A percentile compares a stretch with the other conserved stretches of the same genome.
These are phyloP conservation scores for Eimeria sp. DNA, from an alignment of 169 alveolate species.

Conservation along the genomic window DNA sequence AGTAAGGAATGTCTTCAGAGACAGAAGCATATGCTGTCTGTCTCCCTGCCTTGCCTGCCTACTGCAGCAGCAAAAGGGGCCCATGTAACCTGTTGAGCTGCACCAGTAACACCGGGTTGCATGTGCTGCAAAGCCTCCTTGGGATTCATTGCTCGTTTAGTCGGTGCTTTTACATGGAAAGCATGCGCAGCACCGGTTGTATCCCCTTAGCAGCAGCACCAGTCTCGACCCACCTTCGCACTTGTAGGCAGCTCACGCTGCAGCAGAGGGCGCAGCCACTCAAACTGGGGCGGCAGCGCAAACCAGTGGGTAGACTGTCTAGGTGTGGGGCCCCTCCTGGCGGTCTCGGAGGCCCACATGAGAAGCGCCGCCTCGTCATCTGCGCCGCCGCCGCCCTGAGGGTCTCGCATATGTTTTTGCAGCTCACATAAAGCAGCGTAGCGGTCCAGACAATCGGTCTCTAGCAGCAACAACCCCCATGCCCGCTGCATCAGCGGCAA, in stretches of 20 bases:
- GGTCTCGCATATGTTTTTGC: slow-evolving; percentile 1
- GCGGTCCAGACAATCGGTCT: slow-evolving; percentile 39
- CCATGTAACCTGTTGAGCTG: too few species aligned
- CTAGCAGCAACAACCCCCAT: slow-evolving; percentile 42
- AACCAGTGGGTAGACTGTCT: not conserved
- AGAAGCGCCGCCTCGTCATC: slow-evolving; percentile 5
- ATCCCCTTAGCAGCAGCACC: slow-evolving; percentile 30
- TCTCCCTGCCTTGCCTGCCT: too few species aligned
- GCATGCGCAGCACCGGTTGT: not conserved
- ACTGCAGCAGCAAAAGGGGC: too few species aligned
- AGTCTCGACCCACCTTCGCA: slow-evolving; percentile 41
- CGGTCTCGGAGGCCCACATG: not conserved
- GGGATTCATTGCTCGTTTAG: too few species aligned
- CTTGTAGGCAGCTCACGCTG: slow-evolving; percentile 60
- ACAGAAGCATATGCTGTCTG: too few species aligned
- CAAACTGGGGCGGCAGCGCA: slow-evolving; percentile 5
- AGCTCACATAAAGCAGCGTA: slow-evolving; percentile 27
- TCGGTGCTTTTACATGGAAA: not conserved
- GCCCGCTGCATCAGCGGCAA: slow-evolving; percentile 71
- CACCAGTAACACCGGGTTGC: too few species aligned
- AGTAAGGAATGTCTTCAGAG: too few species aligned
- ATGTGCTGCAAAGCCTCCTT: too few species aligned
- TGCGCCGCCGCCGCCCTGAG: not conserved
- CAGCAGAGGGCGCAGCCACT: slow-evolving; percentile 54
- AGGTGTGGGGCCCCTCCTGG: not conserved